phyloP scores from a whole-genome alignment of 768 basidiomycete species.

The Butyriboletus loyo region DNA sequence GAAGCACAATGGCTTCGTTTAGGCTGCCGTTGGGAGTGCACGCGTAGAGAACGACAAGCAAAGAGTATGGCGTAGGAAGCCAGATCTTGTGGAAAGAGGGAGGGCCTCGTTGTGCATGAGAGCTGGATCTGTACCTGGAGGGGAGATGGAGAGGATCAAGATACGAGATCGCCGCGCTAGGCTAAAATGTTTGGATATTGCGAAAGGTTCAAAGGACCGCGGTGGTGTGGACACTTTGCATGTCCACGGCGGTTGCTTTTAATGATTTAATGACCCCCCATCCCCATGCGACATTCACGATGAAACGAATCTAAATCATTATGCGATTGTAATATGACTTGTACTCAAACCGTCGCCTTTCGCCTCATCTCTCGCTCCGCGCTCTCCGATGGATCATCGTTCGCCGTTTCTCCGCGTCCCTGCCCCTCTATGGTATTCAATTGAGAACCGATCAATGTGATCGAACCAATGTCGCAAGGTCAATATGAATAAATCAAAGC shows the following conservation, averaged over 20 bases:
- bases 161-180: conserved; percentile 29
- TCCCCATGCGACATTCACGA: conserved; percentile 17
- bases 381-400: conserved; percentile 38
- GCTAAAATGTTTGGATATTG: conserved; percentile 22
- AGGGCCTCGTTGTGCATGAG: conserved; percentile 14
- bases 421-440: conserved; percentile 27
- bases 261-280: background rate
- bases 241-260: conserved; percentile 16
- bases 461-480: conserved; percentile 30
- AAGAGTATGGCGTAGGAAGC: conserved; percentile 16
- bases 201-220: conserved; percentile 13
- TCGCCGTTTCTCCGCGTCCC: conserved; percentile 21
- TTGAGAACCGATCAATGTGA: conserved; percentile 27
- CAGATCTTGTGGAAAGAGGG: conserved; percentile 8
- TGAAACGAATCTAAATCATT: conserved; percentile 16
- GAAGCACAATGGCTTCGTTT: conserved; percentile 25
- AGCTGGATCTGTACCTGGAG: conserved; percentile 13
- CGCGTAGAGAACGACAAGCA: conserved; percentile 1
- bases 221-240: conserved; percentile 8
- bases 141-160: conserved; percentile 20
- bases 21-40: conserved; percentile 6
- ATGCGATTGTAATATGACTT: conserved; percentile 25
- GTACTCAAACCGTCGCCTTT: conserved; percentile 46
- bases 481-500: conserved; percentile 58
- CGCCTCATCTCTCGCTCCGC: conserved; percentile 44